Base-by-base conservation (phyloP, 306 rosid species). In the Begonia loranthoides region DNA sequence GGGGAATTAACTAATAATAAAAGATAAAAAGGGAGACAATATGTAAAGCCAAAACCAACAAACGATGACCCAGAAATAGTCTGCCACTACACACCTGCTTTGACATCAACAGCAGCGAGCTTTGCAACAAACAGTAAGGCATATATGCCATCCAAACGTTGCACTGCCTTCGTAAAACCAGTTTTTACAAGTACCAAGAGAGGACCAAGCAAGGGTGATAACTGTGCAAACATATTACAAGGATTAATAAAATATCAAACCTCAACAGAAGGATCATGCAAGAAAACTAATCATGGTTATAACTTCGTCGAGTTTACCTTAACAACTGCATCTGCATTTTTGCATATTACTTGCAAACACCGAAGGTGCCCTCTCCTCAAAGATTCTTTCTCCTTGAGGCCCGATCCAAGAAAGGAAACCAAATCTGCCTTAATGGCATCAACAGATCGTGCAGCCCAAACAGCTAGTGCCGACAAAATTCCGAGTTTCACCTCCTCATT, bases 331-430 rank as follows among this genome's bases (percentile, higher is more conserved):
- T 80, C 95, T 19, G 64, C 56, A 62, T 80, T 78, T 74, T 73
- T 82, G 70, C 76, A 80, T 45, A 90, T 59, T 53, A 71, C 54
- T 49, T 51, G 79, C 13, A 90, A 64, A 72, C 87, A 66, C 24
- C 82, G 99, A 58, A 86, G 82, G 53, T 82, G 83, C 57, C 82
- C 82, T 72, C 95, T 82, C 66, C 99, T 76, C 63, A 90, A 58
- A 62, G 77, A 64, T 74, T 90, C 95, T 75, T 86, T 90, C 78
- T 90, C 99, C 78, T 86, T 90, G 64, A 90, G 81, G 14, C 99
- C 99, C 70, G 88, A 82, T 70, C 71, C 70, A 7, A 90, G 57
- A 75, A 82, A 83, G 48, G 82, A 71, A 57, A 90, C 46, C 52
- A 83, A 58, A 65, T 73, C 74, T 34, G 70, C 71, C 62, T 74